phyloP scores from a whole-genome alignment of 352 stramenopile species.

The Globisporangium solare region DNA sequence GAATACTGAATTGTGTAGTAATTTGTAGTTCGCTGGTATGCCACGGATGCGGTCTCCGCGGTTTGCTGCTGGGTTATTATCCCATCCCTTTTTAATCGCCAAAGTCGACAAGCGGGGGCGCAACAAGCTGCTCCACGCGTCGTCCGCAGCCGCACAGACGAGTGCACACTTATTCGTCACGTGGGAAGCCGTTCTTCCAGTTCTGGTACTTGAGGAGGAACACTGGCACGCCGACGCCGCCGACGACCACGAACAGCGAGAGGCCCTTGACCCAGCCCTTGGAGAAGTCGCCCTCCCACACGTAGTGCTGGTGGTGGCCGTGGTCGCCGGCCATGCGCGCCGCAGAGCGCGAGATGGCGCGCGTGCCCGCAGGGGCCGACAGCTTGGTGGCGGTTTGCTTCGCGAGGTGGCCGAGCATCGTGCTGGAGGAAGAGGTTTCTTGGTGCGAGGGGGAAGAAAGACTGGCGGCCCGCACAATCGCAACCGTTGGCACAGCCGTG shows the following conservation, averaged over 20 bases:
- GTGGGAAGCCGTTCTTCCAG: conserved; percentile 87
- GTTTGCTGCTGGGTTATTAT: too few relatives aligned
- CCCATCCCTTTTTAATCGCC: too few relatives aligned
- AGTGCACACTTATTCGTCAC: conserved; percentile 46
- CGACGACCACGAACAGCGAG: conserved; percentile 55
- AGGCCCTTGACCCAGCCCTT: conserved; percentile 62
- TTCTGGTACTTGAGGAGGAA: conserved; percentile 80
- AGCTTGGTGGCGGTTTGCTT: conserved; percentile 68
- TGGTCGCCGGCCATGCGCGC: conserved; percentile 71
- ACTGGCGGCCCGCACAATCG: conserved; percentile 1
- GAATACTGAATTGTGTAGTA: conserved; percentile 6
- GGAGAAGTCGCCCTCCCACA: conserved; percentile 82
- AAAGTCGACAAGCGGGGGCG: neutral
- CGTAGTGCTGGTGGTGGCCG: conserved; percentile 80
- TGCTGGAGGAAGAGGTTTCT: conserved; percentile 3
- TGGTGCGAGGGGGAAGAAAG: conserved; percentile 13
- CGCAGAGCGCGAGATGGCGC: conserved; percentile 71
- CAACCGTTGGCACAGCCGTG: too few relatives aligned
- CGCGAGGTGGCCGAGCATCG: conserved; percentile 52
- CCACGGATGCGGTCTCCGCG: neutral
- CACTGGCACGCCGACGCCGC: conserved; percentile 60
- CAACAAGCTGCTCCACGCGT: too few relatives aligned
- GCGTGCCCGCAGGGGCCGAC: conserved; percentile 38
- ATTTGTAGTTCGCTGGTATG: neutral
- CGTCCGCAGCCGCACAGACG: too few relatives aligned